Evolutionary conservation across 371 early-diverging fungal species (phyloP).

Genomic region (Rhizopus sp.): DNA sequence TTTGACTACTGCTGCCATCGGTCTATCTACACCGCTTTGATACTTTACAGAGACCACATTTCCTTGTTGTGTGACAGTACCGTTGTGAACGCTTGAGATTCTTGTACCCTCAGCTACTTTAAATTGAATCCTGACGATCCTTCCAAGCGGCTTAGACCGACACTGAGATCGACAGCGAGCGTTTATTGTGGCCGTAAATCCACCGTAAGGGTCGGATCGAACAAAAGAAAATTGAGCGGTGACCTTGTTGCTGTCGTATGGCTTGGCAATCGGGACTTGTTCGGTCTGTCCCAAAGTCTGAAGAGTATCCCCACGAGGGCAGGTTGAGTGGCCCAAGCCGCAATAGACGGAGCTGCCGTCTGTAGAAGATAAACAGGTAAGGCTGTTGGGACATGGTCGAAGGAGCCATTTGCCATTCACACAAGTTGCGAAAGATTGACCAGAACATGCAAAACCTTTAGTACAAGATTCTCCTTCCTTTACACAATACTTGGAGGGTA

Average conservation of each 20-base stretch:
- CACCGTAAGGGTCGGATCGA: neutral
- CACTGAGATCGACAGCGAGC: slow-evolving; percentile 24
- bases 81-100: slow-evolving; percentile 22
- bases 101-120: slow-evolving; percentile 25
- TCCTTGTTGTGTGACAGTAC: slow-evolving; percentile 32
- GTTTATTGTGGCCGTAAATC: slow-evolving; percentile 31
- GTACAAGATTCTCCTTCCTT: slow-evolving; percentile 18
- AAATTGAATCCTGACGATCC: slow-evolving; percentile 25
- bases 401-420: slow-evolving; percentile 29
- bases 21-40: slow-evolving; percentile 21
- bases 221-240: slow-evolving; percentile 29
- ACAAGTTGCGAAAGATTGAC: slow-evolving; percentile 30
- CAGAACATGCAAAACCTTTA: slow-evolving; percentile 20
- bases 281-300: slow-evolving; percentile 4
- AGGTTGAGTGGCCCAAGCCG: slow-evolving; percentile 18
- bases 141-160: slow-evolving; percentile 15
- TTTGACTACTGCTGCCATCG: slow-evolving; percentile 27
- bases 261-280: slow-evolving; percentile 18
- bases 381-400: slow-evolving; percentile 24
- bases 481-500: slow-evolving; percentile 11
- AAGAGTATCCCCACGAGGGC: neutral
- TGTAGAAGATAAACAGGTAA: slow-evolving; percentile 31
- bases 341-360: slow-evolving; percentile 41
- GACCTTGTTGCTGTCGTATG: slow-evolving; percentile 27
- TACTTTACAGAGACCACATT: slow-evolving; percentile 24